Evolutionary conservation across 495 filamentous ascomycete species (phyloP).

Genomic region (Daldinia grandis): DNA sequence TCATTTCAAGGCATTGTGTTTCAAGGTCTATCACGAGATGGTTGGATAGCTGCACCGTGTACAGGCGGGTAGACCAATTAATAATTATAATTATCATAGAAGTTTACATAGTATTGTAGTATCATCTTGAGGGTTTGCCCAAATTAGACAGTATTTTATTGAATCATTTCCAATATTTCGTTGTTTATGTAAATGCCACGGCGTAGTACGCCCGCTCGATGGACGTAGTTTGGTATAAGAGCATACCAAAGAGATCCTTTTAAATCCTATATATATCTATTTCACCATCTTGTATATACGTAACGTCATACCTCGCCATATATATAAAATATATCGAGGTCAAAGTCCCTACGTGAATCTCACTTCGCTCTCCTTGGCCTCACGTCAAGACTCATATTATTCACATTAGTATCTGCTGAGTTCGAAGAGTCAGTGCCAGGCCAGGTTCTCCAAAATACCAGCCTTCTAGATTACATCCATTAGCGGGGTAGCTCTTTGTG

Average conservation of each 20-base stretch:
- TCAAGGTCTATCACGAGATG: background rate
- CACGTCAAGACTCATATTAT: background rate
- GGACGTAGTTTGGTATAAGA: no score
- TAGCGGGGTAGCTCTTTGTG: conserved; percentile 24
- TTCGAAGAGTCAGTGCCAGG: background rate
- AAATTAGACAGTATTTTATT: background rate
- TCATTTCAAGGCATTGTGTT: background rate
- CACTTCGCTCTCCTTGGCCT: background rate
- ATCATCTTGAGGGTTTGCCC: background rate
- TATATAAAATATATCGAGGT: background rate
- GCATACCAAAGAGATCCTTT: no score
- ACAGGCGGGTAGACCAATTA: background rate
- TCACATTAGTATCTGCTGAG: background rate
- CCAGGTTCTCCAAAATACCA: conserved; percentile 19
- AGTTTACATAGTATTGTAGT: background rate
- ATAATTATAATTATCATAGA: background rate
- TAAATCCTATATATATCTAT: background rate
- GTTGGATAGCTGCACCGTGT: background rate
- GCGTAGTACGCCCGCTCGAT: background rate
- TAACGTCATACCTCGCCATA: background rate
- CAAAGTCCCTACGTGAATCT: background rate
- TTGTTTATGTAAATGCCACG: background rate
- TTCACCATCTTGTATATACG: background rate
- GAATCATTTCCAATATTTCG: background rate
- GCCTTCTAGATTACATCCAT: conserved; percentile 9